Conservation (phyloP, 2,329 filamentous ascomycete species). For the Fusarium sp. region DNA sequence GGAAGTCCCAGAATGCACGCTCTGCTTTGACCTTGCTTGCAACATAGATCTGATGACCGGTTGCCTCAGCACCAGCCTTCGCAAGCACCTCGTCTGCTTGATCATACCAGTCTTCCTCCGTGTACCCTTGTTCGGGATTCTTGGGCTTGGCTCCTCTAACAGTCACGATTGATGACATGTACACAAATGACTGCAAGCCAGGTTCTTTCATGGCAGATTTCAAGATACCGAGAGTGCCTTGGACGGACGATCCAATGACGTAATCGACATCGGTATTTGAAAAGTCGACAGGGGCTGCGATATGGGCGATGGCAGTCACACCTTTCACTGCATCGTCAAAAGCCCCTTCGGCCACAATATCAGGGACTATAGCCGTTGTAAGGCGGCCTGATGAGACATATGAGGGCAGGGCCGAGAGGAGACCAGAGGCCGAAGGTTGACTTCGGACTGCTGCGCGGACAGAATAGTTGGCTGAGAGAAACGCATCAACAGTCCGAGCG, state of each 20-base stretch:
- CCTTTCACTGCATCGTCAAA: slow-evolving; percentile 17
- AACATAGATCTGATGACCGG: slow-evolving; percentile 25
- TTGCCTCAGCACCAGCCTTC: not conserved
- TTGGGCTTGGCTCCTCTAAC: slow-evolving; percentile 7
- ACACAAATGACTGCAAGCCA: slow-evolving; percentile 4
- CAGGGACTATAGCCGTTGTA: not conserved
- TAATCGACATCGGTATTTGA: slow-evolving; percentile 20
- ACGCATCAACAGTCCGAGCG: slow-evolving; percentile 23
- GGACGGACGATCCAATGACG: slow-evolving; percentile 19
- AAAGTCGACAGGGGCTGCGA: slow-evolving; percentile 21
- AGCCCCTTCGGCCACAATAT: not conserved
- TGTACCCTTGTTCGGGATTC: slow-evolving; percentile 3
- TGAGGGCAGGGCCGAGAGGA: slow-evolving; percentile 10
- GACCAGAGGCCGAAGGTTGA: slow-evolving; percentile 11
- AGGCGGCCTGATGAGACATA: slow-evolving; percentile 13
- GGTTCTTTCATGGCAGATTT: slow-evolving; percentile 14
- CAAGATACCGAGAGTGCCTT: slow-evolving; percentile 17
- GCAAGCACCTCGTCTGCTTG: slow-evolving; percentile 15
- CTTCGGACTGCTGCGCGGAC: slow-evolving; percentile 22
- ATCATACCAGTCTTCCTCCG: slow-evolving; percentile 31
- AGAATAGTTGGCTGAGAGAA: slow-evolving; percentile 15
- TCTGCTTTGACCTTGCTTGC: slow-evolving; percentile 30
- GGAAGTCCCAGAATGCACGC: slow-evolving; percentile 28
- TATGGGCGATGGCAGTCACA: slow-evolving; percentile 1
- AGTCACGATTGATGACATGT: slow-evolving; percentile 23